A percentile compares a stretch with the other conserved stretches of the same genome.
These are phyloP conservation scores for Pleurotus tuber-regium DNA, from an alignment of 768 basidiomycete species.

Conservation along the genomic window DNA sequence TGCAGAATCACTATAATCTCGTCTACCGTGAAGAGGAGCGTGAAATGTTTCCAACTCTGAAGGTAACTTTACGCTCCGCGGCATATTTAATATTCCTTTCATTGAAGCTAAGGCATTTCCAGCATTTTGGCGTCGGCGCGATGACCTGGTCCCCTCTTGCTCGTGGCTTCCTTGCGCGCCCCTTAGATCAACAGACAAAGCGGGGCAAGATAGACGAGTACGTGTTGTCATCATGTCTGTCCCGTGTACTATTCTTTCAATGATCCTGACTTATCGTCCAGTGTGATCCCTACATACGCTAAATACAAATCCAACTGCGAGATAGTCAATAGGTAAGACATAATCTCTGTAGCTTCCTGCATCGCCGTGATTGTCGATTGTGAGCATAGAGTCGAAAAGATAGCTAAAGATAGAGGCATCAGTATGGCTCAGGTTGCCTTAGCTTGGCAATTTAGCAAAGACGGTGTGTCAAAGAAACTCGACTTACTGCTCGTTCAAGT, in stretches of 20 bases:
- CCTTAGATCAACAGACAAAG: conserved; percentile 24
- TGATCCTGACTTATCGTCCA: too few species aligned
- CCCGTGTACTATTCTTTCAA: too few species aligned
- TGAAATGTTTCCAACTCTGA: conserved; percentile 49
- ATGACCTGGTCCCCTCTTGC: conserved; percentile 41
- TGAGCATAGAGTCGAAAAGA: conserved; percentile 38
- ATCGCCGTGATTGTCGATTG: neutral
- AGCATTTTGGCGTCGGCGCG: conserved; percentile 32
- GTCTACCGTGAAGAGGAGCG: conserved; percentile 62
- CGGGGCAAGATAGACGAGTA: conserved; percentile 20
- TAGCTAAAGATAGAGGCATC: conserved; percentile 40
- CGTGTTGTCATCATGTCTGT: too few species aligned
- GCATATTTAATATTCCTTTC: too few species aligned
- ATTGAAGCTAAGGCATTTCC: too few species aligned
- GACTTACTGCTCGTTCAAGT: conserved; percentile 44
- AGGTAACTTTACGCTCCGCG: too few species aligned
- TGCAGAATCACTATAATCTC: conserved; percentile 61
- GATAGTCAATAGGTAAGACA: conserved; percentile 27
- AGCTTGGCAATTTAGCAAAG: conserved; percentile 41
- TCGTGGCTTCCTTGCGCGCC: conserved; percentile 30
- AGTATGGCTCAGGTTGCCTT: conserved; percentile 47
- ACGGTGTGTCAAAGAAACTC: conserved; percentile 23
- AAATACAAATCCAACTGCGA: too few species aligned
- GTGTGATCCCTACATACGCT: too few species aligned
- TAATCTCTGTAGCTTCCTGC: conserved; percentile 12